Conservation (phyloP, 345 rosid species). For the Gossypium ekmanianum region DNA sequence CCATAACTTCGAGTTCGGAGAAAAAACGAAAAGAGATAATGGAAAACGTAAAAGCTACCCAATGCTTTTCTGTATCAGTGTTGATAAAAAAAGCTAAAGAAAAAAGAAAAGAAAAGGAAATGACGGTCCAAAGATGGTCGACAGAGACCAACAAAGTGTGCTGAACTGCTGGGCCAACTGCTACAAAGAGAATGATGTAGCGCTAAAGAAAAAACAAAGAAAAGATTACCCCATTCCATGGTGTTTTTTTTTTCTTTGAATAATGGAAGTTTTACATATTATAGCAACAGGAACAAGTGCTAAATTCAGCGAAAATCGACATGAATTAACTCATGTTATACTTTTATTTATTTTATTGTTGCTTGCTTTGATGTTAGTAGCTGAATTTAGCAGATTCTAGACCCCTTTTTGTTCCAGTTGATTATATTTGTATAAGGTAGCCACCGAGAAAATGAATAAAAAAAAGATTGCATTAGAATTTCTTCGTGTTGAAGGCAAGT, state of each 20-base stretch:
- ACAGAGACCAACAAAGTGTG: slow-evolving; percentile 8
- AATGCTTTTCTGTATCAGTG: slow-evolving; percentile 31
- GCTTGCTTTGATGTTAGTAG: slow-evolving; percentile 9
- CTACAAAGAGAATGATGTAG: slow-evolving; percentile 36
- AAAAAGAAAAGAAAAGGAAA: slow-evolving; percentile 4
- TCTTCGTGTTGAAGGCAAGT: slow-evolving; percentile 15
- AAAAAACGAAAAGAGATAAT: slow-evolving; percentile 7
- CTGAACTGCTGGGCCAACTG: slow-evolving; percentile 36
- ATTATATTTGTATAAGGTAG: slow-evolving; percentile 6
- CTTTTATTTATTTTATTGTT: slow-evolving; percentile 1
- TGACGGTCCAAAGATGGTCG: slow-evolving; percentile 28
- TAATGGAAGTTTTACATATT: slow-evolving; percentile 4
- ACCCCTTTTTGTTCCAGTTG: slow-evolving; percentile 42
- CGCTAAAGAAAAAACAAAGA: neutral
- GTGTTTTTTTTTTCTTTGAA: neutral
- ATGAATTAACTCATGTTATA: slow-evolving; percentile 1
- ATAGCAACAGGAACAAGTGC: slow-evolving; percentile 50
- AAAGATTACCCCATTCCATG: neutral
- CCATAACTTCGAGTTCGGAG: slow-evolving; percentile 14
- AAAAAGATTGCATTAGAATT: slow-evolving; percentile 7
- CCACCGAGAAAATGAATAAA: slow-evolving; percentile 1
- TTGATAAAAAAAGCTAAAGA: slow-evolving; percentile 30
- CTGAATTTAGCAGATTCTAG: slow-evolving; percentile 36
- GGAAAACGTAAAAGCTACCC: slow-evolving; percentile 23
- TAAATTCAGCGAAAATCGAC: slow-evolving; percentile 36